Evolutionary conservation across 2,329 filamentous ascomycete genomes (phyloP).

Genomic region (Pseudocercospora vitis): DNA sequence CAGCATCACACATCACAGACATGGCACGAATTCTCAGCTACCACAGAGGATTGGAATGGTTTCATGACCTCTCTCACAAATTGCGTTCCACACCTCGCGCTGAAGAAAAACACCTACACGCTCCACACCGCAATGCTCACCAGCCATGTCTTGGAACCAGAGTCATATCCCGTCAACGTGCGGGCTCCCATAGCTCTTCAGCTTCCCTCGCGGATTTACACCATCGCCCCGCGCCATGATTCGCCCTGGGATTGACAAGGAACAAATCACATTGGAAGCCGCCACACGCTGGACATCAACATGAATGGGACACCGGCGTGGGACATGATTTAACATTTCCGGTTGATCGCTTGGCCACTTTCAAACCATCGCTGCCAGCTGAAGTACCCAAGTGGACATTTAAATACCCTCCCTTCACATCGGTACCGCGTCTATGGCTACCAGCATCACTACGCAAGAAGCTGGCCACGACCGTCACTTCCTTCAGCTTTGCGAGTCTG

Average conservation of each 20-base stretch:
- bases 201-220: not conserved
- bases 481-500: constrained; percentile 9
- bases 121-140: not conserved
- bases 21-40: not conserved
- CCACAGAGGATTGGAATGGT: not conserved
- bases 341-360: too few species aligned
- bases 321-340: too few species aligned
- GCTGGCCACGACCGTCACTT: constrained; percentile 12
- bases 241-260: too few species aligned
- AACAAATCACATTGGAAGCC: too few species aligned
- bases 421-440: constrained; percentile 5
- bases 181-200: not conserved
- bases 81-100: not conserved
- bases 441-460: constrained; percentile 9
- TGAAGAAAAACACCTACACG: not conserved
- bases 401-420: constrained; percentile 5
- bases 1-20: too few species aligned
- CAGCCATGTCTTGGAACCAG: not conserved
- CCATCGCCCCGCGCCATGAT: not conserved
- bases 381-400: constrained; percentile 4
- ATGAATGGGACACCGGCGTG: too few species aligned
- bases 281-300: too few species aligned
- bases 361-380: too few species aligned
- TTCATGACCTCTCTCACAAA: not conserved
- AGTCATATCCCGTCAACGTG: not conserved